Percentiles rank a stretch among this genome's conserved stretches.
phyloP scores from a whole-genome alignment of 805 yeast genomes.

The Spathaspora arborariae region DNA sequence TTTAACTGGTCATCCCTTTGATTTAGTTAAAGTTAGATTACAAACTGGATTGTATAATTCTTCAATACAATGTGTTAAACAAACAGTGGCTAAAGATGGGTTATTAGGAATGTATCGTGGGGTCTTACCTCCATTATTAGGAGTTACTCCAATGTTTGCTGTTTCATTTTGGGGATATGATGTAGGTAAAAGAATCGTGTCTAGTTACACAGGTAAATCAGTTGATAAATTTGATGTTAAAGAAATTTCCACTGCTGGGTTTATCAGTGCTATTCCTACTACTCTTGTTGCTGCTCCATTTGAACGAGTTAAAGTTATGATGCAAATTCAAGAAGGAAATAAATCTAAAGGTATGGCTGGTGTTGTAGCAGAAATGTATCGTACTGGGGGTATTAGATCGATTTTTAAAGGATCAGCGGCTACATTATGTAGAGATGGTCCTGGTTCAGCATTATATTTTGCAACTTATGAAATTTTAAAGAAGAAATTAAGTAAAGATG shows the following conservation, averaged over 20 bases:
- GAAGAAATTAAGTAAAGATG: constrained; percentile 49
- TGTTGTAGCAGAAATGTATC: constrained; percentile 64
- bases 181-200: constrained; percentile 76
- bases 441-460: constrained; percentile 93
- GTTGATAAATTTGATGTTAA: constrained; percentile 50
- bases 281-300: constrained; percentile 97
- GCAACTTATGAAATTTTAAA: constrained; percentile 90
- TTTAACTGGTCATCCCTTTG: constrained; percentile 94
- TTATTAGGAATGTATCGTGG: constrained; percentile 85
- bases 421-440: constrained; percentile 94
- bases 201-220: constrained; percentile 35
- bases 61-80: constrained; percentile 62
- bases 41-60: constrained; percentile 75
- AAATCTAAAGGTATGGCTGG: constrained; percentile 49
- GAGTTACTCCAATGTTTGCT: constrained; percentile 98
- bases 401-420: constrained; percentile 89
- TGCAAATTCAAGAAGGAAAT: constrained; percentile 65
- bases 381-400: constrained; percentile 78
- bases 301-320: constrained; percentile 89
- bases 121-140: constrained; percentile 89
- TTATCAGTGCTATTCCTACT: constrained; percentile 90
- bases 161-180: constrained; percentile 99
- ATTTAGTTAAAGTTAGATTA: constrained; percentile 83
- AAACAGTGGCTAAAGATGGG: constrained; percentile 72
- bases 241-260: constrained; percentile 88